Base-by-base conservation (phyloP, 148 eudicot genomes). In the Fagopyrum esculentum region DNA sequence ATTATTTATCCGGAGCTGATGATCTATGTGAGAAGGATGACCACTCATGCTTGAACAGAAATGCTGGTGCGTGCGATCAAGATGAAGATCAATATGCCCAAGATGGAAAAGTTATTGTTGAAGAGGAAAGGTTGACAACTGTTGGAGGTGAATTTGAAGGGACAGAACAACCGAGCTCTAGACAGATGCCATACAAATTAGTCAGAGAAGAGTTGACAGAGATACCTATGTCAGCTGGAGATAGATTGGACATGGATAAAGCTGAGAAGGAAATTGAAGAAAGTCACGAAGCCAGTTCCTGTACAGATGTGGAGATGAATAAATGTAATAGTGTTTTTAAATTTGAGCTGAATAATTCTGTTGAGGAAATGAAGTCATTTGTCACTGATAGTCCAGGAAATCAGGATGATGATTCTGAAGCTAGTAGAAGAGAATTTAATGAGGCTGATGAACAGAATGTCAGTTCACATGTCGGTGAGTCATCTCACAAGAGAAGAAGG, bases 351-450 rank as follows among this genome's bases (percentile, higher is more conserved):
- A 74, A 63, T 63, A 79, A 81, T 78, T 29, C 22, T 51, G 77
- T 77, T 30, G 83, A 71, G 51, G 75, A 80, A 75, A 77, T 52
- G 55, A 76, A 74, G 74, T 82, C 78, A 64, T 60, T 82, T 66
- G 77, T 81, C 74, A 78, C 73, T 51, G 80, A 75, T 55, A 76
- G 64, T 72, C 13, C 74, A 66, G 85, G 83, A 74, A 78, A 78
- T 79, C 77, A 46, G 68, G 70, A 61, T 61, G 71, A 75, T 29
- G 64, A 16, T 22, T 55, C 35, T 17, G 74, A 71, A 16, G 51
- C 10, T 26, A 47, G 40, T 47, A 71, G 35, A 47, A 45, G 55
- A 29, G 74, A 71, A 10, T 13, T 35, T 11, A 47, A 71, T 71
- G 17, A 71, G 40, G 66, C 29, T 60, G 11, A 17, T 60, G 66